Conservation (phyloP, 768 basidiomycete genomes). For the Galerina sulciceps region DNA sequence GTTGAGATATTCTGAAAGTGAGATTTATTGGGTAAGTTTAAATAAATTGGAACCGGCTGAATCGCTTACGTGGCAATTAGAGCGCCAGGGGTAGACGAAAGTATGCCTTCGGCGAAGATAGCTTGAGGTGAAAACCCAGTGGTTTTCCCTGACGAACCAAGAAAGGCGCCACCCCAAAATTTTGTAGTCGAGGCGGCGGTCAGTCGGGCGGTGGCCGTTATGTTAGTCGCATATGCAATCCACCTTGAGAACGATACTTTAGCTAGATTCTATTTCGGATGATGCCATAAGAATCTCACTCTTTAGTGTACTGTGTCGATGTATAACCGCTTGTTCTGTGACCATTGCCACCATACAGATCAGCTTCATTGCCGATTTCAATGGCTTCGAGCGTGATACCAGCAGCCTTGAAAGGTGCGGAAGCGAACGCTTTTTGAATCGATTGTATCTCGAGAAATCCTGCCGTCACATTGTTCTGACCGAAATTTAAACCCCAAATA, state of each 20-base stretch:
- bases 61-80: conserved; percentile 55
- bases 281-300: conserved; percentile 42
- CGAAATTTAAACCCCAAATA: conserved; percentile 73
- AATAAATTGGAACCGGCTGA: not conserved
- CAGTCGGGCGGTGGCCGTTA: conserved; percentile 45
- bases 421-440: conserved; percentile 52
- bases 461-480: conserved; percentile 53
- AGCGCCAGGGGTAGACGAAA: conserved; percentile 49
- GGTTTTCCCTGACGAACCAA: conserved; percentile 48
- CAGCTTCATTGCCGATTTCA: conserved; percentile 68
- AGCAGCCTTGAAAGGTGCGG: conserved; percentile 37
- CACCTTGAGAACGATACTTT: conserved; percentile 40
- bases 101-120: conserved; percentile 55
- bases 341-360: conserved; percentile 55
- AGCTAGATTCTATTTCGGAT: not conserved
- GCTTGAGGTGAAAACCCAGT: conserved; percentile 65
- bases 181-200: conserved; percentile 41
- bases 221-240: conserved; percentile 53
- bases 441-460: conserved; percentile 52
- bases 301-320: conserved; percentile 47
- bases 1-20: conserved; percentile 53
- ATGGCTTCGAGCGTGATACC: conserved; percentile 58
- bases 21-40: not conserved
- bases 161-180: conserved; percentile 56
- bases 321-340: conserved; percentile 39